phyloP scores from a whole-genome alignment of 2,329 filamentous ascomycete genomes.

The Orbilia blumenaviensis region DNA sequence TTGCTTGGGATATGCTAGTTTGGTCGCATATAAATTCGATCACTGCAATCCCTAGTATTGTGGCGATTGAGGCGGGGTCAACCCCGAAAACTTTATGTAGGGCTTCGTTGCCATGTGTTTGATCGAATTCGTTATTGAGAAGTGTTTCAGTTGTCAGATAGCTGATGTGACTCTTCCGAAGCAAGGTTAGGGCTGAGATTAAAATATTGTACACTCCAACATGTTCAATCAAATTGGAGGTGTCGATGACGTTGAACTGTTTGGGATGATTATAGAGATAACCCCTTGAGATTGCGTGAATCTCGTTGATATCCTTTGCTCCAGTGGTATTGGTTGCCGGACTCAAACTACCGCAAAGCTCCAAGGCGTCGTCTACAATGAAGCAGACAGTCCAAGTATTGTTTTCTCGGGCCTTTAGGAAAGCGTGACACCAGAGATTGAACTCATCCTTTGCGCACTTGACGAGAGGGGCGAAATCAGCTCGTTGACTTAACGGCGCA shows the following conservation, averaged over 20 bases:
- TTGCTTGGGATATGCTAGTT: constrained; percentile 36
- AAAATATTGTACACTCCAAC: constrained; percentile 65
- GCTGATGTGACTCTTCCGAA: constrained; percentile 63
- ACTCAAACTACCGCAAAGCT: constrained; percentile 14
- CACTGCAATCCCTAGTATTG: constrained; percentile 66
- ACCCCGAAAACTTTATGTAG: constrained; percentile 64
- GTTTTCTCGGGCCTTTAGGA: background rate
- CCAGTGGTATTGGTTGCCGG: background rate
- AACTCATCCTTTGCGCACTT: constrained; percentile 17
- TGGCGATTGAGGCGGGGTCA: constrained; percentile 63
- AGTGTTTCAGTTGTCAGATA: constrained; percentile 66
- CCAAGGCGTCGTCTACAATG: constrained; percentile 39
- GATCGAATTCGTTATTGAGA: constrained; percentile 59
- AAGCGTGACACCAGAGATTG: constrained; percentile 7
- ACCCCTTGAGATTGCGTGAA: constrained; percentile 55
- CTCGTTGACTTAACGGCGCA: background rate
- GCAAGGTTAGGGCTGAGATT: constrained; percentile 64
- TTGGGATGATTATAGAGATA: constrained; percentile 58
- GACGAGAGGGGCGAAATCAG: constrained; percentile 9
- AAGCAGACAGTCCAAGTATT: constrained; percentile 6
- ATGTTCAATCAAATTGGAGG: constrained; percentile 64
- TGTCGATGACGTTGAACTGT: constrained; percentile 69
- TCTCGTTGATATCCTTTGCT: background rate
- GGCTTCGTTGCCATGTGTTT: constrained; percentile 56
- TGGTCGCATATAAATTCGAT: constrained; percentile 58